A percentile compares a stretch with the other conserved stretches of the same genome.
phyloP scores from a whole-genome alignment of 305 asterid genomes.

The Rubia tinctorum region DNA sequence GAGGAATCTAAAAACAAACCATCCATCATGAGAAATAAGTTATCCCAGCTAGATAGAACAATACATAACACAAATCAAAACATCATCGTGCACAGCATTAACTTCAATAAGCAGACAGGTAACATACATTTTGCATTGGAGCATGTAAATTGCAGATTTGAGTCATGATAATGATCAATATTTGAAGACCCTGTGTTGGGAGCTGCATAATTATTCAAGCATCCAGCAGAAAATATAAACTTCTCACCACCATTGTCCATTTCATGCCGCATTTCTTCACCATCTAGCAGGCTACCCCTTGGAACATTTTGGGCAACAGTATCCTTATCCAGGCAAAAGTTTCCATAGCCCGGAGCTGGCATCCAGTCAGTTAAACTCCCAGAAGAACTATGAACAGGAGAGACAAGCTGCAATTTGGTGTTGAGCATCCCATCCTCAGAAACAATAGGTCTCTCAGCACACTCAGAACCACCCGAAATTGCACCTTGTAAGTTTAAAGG shows the following conservation, averaged over 20 bases:
- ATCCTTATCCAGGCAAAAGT: slow-evolving; percentile 24
- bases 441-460: slow-evolving; percentile 34
- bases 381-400: slow-evolving; percentile 30
- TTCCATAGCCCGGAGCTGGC: slow-evolving; percentile 29
- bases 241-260: slow-evolving; percentile 22
- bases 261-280: slow-evolving; percentile 27
- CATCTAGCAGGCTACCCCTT: slow-evolving; percentile 30
- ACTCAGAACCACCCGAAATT: slow-evolving; percentile 41
- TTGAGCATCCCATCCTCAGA: slow-evolving; percentile 32
- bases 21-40: slow-evolving; percentile 18
- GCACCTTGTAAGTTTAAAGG: slow-evolving; percentile 40
- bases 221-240: slow-evolving; percentile 30
- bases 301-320: slow-evolving; percentile 30
- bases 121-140: slow-evolving; percentile 29
- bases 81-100: slow-evolving; percentile 13
- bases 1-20: slow-evolving; percentile 34
- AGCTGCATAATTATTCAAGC: slow-evolving; percentile 18
- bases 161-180: slow-evolving; percentile 26
- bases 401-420: slow-evolving; percentile 26
- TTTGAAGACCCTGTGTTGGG: slow-evolving; percentile 29
- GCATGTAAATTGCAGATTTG: slow-evolving; percentile 22
- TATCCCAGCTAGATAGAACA: slow-evolving; percentile 8
- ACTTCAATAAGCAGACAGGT: slow-evolving; percentile 17
- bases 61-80: slow-evolving; percentile 17
- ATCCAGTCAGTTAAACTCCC: slow-evolving; percentile 40